Evolutionary conservation across 768 basidiomycete genomes (phyloP).

Genomic region (Leccinum rimulosum): DNA sequence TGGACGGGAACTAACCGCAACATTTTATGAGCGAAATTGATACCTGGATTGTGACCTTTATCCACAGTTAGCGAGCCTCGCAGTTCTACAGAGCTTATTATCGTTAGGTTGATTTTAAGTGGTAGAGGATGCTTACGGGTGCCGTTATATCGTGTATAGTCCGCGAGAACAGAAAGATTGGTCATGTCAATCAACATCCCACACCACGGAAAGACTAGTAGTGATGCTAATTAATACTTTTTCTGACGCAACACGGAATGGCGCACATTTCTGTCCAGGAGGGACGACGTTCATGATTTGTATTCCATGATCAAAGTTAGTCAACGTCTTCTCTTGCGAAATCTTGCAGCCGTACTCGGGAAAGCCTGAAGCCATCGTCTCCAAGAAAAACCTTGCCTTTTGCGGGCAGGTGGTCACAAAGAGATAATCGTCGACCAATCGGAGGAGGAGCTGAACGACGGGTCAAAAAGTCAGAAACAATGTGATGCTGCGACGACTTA

Average conservation of each 20-base stretch:
- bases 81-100: conserved; percentile 44
- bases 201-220: conserved; percentile 91
- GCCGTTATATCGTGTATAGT: conserved; percentile 68
- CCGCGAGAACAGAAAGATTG: conserved; percentile 74
- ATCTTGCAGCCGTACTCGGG: conserved; percentile 95
- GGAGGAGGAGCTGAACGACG: conserved; percentile 59
- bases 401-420: conserved; percentile 68
- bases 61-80: conserved; percentile 70
- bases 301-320: conserved; percentile 73
- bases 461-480: neutral
- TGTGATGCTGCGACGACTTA: conserved; percentile 36
- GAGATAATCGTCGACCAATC: conserved; percentile 94
- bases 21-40: conserved; percentile 69
- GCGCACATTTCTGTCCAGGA: conserved; percentile 42
- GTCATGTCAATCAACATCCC: conserved; percentile 76
- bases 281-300: conserved; percentile 53
- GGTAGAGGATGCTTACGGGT: conserved; percentile 44
- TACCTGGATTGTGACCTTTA: conserved; percentile 61
- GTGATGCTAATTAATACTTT: neutral
- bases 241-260: neutral
- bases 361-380: conserved; percentile 79
- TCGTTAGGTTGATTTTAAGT: neutral
- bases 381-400: conserved; percentile 67
- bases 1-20: conserved; percentile 52
- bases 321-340: conserved; percentile 82